Evolutionary conservation across 73 alveolate genomes (phyloP).

Genomic region (Symbiodinium natans): DNA sequence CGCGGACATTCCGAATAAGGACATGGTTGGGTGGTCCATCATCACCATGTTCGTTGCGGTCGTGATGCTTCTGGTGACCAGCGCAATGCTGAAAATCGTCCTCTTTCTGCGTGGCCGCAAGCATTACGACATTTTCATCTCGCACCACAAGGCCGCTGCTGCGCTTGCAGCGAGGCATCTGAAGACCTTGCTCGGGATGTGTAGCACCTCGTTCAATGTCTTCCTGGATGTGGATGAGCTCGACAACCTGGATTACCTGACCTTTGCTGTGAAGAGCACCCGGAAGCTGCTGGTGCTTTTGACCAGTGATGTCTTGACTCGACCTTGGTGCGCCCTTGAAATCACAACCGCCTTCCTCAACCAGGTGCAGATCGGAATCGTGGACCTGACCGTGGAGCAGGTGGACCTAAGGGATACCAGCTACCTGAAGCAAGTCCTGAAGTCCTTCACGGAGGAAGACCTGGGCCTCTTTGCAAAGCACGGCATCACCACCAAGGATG

Average conservation of each 20-base stretch:
- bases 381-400: too few relatives aligned
- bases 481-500: conserved; percentile 4
- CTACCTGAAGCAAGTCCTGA: too few relatives aligned
- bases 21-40: too few relatives aligned
- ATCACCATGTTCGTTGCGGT: too few relatives aligned
- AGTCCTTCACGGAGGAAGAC: conserved; percentile 25
- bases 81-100: too few relatives aligned
- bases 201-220: conserved; percentile 23
- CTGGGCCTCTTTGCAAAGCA: conserved; percentile 10
- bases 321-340: conserved; percentile 9
- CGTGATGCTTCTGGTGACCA: too few relatives aligned
- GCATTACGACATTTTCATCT: neutral
- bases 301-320: conserved; percentile 14
- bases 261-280: conserved; percentile 13
- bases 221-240: conserved; percentile 35
- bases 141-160: conserved; percentile 29
- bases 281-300: conserved; percentile 13
- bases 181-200: conserved; percentile 23
- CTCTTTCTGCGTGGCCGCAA: neutral
- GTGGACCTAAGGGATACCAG: too few relatives aligned
- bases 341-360: conserved; percentile 9
- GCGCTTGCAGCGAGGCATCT: conserved; percentile 15
- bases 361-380: neutral
- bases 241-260: conserved; percentile 23
- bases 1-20: too few relatives aligned